Conservation (phyloP, 148 eudicot genomes). For the Chenopodium suecicum region DNA sequence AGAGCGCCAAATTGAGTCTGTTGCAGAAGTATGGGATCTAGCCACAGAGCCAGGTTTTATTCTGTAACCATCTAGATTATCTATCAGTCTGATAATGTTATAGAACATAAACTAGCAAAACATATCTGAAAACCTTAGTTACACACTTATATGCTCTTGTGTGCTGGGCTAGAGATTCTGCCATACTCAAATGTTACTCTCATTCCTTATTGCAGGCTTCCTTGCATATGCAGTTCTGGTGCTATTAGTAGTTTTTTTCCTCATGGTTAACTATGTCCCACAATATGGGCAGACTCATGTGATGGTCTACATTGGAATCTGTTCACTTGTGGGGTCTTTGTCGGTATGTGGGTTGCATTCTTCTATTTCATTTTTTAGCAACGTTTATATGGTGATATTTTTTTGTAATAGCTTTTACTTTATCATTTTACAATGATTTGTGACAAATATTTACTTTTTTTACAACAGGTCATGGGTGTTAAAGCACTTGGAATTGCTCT, state of each 20-base stretch:
- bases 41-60: constrained; percentile 83
- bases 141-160: not conserved
- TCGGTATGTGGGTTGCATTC: constrained; percentile 42
- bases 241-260: constrained; percentile 43
- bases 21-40: constrained; percentile 83
- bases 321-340: constrained; percentile 73
- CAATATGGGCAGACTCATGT: constrained; percentile 70
- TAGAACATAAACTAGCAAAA: not conserved
- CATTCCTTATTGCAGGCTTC: constrained; percentile 49
- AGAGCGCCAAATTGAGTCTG: constrained; percentile 82
- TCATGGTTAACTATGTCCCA: constrained; percentile 51
- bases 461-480: constrained; percentile 73
- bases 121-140: not conserved
- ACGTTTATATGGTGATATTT: not conserved
- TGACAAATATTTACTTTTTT: not conserved
- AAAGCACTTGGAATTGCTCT: constrained; percentile 78
- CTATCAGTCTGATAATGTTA: not conserved
- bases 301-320: constrained; percentile 67
- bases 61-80: constrained; percentile 9
- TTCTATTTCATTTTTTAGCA: not conserved
- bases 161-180: not conserved
- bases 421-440: not conserved
- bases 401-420: constrained; percentile 4
- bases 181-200: not conserved
- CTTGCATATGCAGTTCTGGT: constrained; percentile 54